A percentile compares a stretch with the other conserved stretches of the same genome.
Conservation (phyloP, 768 basidiomycete species). For the Trametes cubensis region DNA sequence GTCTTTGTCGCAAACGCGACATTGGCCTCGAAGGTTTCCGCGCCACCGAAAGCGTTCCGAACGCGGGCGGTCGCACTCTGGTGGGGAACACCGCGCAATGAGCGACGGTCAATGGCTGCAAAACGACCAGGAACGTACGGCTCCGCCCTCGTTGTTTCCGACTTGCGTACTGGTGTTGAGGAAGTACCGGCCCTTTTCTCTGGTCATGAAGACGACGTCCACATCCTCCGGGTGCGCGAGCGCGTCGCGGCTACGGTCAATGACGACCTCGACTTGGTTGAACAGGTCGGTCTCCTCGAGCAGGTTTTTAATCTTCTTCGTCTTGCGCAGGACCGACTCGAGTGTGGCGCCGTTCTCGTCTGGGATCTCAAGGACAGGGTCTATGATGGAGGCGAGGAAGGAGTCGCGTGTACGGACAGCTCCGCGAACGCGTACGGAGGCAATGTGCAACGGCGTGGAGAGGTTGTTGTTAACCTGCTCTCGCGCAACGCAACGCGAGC, state of each 20-base stretch:
- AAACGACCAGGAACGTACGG: constrained; percentile 54
- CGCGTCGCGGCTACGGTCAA: constrained; percentile 60
- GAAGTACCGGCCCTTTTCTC: constrained; percentile 76
- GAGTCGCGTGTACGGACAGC: constrained; percentile 71
- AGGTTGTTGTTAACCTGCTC: constrained; percentile 68
- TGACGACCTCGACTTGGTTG: constrained; percentile 58
- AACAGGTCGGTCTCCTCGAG: constrained; percentile 82
- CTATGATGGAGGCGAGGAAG: constrained; percentile 80
- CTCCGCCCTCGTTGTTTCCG: constrained; percentile 90
- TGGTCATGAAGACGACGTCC: constrained; percentile 77
- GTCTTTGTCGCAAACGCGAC: constrained; percentile 87
- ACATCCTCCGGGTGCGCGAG: constrained; percentile 63
- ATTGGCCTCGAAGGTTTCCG: constrained; percentile 84
- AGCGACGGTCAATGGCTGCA: background rate
- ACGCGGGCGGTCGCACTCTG: constrained; percentile 81
- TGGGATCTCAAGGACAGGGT: constrained; percentile 43
- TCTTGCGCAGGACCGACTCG: constrained; percentile 68
- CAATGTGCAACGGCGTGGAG: constrained; percentile 65
- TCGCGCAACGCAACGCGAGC: background rate
- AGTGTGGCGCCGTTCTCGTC: constrained; percentile 42
- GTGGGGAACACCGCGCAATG: background rate
- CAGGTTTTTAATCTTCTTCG: constrained; percentile 63
- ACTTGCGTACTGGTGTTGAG: constrained; percentile 87
- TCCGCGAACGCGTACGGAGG: constrained; percentile 81
- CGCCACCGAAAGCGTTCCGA: constrained; percentile 89